phyloP scores from a whole-genome alignment of 163 green algal genomes.

The Prototheca wickerhamii region DNA sequence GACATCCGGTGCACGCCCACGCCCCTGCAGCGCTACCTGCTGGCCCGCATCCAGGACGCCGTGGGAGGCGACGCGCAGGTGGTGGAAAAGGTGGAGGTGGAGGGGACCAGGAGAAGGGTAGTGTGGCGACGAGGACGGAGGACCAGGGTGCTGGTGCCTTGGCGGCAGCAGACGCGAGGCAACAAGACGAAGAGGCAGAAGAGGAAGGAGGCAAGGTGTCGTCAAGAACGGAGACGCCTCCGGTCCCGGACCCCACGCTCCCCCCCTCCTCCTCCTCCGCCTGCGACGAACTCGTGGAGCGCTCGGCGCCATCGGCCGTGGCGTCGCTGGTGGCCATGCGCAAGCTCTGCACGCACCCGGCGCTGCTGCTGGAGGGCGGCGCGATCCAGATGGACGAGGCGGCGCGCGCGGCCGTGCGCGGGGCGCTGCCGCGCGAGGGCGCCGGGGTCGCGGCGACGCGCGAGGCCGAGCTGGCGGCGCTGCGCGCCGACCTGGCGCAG shows the following conservation, averaged over 20 bases:
- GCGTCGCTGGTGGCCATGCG: conserved; percentile 76
- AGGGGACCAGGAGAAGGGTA: conserved; percentile 9
- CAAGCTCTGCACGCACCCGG: conserved; percentile 91
- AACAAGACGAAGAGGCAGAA: too few species aligned
- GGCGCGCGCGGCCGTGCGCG: conserved; percentile 12
- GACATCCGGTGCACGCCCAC: conserved; percentile 43
- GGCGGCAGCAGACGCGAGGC: background rate
- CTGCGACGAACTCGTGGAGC: too few species aligned
- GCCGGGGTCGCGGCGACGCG: conserved; percentile 18
- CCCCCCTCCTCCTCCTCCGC: too few species aligned
- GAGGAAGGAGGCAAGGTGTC: too few species aligned
- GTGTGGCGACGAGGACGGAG: conserved; percentile 12
- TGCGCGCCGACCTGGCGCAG: conserved; percentile 49
- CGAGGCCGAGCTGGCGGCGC: conserved; percentile 12
- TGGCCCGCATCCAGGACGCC: conserved; percentile 61
- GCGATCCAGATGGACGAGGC: conserved; percentile 35
- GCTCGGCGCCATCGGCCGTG: conserved; percentile 24
- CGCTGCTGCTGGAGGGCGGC: conserved; percentile 66
- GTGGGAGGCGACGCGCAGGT: conserved; percentile 4
- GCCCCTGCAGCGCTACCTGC: conserved; percentile 51
- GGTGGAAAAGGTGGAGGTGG: background rate
- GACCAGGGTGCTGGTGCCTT: background rate
- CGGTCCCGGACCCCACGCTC: too few species aligned
- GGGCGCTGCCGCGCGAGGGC: background rate
- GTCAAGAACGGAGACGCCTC: too few species aligned